Conservation (phyloP, 345 rosid genomes). For the Salix udensis region DNA sequence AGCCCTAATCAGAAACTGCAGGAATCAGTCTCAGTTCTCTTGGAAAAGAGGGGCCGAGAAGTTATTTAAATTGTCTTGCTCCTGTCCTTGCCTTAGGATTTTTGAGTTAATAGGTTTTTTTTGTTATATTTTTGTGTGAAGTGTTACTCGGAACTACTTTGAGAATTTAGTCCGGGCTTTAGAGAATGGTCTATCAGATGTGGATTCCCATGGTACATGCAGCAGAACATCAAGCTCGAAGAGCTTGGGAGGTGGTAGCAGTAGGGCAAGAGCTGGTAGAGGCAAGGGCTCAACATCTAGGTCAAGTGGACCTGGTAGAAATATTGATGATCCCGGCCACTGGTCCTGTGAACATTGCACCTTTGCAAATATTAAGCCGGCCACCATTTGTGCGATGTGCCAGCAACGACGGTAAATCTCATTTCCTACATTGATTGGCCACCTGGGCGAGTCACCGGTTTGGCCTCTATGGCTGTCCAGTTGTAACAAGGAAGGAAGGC, state of each 20-base stretch:
- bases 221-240: conserved; percentile 49
- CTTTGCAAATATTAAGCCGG: conserved; percentile 49
- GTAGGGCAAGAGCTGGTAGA: conserved; percentile 19
- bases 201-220: conserved; percentile 51
- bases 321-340: conserved; percentile 45
- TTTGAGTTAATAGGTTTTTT: background rate
- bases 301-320: conserved; percentile 48
- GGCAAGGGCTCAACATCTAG: conserved; percentile 56
- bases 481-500: background rate
- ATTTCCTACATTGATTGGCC: background rate
- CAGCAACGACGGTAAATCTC: conserved; percentile 39
- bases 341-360: conserved; percentile 86
- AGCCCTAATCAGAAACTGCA: background rate
- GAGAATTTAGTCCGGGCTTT: conserved; percentile 79
- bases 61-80: background rate
- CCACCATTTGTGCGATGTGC: conserved; percentile 67
- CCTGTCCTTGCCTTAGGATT: background rate
- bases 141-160: conserved; percentile 80
- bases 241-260: conserved; percentile 31
- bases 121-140: conserved; percentile 8
- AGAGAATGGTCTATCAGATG: conserved; percentile 80
- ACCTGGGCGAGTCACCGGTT: conserved; percentile 4
- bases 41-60: background rate
- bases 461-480: conserved; percentile 2
- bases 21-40: background rate